Evolutionary conservation across 352 stramenopile species (phyloP), one percentile per base, ranked within the genome.

Genomic region (Globisporangium paroecandrum): DNA sequence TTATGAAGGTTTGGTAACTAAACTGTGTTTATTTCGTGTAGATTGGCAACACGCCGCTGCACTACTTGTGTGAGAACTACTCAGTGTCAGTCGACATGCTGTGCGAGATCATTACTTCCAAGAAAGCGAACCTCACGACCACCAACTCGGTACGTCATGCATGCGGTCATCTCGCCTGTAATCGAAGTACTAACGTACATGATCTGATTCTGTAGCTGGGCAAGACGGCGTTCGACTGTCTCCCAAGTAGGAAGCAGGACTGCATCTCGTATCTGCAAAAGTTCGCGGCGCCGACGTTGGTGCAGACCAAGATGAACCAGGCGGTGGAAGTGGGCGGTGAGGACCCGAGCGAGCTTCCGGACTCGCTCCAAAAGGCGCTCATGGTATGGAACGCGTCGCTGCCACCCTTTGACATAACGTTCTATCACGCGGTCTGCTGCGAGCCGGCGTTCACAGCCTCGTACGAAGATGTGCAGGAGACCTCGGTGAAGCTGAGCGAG

Each of bases 351-450:
- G 85, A 92, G 36, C 70, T 94, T 8, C 75, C 82, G 8, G 64
- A 78, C 7, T 64, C 77, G 15, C 75, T 90, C 22, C 76, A 78
- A 24, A 69, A 70, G 25, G 68, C 75, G 8, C 68, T 94, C 8
- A 64, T 34, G 0, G 51, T 65, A n/a, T 94, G 87, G 87, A 94
- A 94, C 64, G 67, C 73, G 10, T 91, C 81, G 38, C 69, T 94
- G 7, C 87, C 87, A 20, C 85, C 87, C 46, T 92, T 91, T 71
- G 85, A 94, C 63, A 78, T 78, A 60, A 67, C 76, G 4, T 93
- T 94, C 54, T 94, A 94, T 76, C 79, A 85, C 51, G 83, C 83
- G 4, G 62, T 94, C 43, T 94, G 80, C 53, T 94, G 87, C 65
- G 87, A 94, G 59, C 75, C 83, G 32, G 74, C 81, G 3, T 92